Evolutionary conservation across 2,329 filamentous ascomycete genomes (phyloP).

Genomic region (Mycocentrospora acerina): DNA sequence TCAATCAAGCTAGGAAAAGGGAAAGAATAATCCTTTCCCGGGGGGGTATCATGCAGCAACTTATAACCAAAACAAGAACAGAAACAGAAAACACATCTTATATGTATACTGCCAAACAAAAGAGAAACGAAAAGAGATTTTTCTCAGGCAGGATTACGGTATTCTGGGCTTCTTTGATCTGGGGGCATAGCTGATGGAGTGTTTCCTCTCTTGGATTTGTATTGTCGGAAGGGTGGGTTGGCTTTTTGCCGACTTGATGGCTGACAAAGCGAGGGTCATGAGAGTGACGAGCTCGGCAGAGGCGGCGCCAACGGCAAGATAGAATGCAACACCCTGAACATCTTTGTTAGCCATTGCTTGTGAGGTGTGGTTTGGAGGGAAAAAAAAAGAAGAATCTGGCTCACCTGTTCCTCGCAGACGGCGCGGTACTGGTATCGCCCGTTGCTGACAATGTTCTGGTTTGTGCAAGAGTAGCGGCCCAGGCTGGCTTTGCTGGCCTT

Average conservation of each 20-base stretch:
- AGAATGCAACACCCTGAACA: conserved; percentile 37
- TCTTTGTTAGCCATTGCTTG: conserved; percentile 14
- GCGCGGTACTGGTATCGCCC: conserved; percentile 41
- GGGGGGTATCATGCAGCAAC: too few relatives aligned
- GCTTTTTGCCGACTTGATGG: conserved; percentile 27
- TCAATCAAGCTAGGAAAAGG: too few relatives aligned
- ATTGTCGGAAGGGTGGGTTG: conserved; percentile 25
- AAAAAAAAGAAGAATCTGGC: background rate
- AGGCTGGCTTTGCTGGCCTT: conserved; percentile 41
- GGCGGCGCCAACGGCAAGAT: conserved; percentile 38
- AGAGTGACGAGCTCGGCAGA: conserved; percentile 34
- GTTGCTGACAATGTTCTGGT: conserved; percentile 37
- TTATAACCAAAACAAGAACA: too few relatives aligned
- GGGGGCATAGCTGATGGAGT: conserved; percentile 13
- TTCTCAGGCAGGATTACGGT: conserved; percentile 1
- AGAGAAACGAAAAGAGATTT: too few relatives aligned
- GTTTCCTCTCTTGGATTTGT: conserved; percentile 28
- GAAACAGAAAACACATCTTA: too few relatives aligned
- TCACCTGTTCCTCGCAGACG: conserved; percentile 42
- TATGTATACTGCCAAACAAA: too few relatives aligned
- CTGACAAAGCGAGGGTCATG: conserved; percentile 34
- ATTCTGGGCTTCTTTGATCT: conserved; percentile 6
- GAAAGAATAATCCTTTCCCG: too few relatives aligned
- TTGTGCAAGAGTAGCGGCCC: conserved; percentile 38
- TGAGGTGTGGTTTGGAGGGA: background rate